Base-by-base conservation (phyloP, 805 yeast genomes). In the Barnettozyma pratensis region DNA sequence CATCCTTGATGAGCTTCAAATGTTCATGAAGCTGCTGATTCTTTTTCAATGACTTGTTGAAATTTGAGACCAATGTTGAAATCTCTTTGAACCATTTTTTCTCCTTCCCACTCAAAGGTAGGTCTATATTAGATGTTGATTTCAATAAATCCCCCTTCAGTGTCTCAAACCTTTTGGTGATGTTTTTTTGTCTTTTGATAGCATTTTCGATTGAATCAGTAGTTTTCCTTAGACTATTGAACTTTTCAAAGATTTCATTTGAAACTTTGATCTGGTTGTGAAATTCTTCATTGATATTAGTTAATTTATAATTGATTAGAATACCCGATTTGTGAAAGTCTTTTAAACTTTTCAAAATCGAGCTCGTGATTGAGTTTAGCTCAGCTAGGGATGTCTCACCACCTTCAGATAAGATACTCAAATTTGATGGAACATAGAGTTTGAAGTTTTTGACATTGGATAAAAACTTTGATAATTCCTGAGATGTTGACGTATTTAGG, bases 71-170 rank as follows among this genome's bases (percentile, higher is more conserved):
- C 28, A 64, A 65, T 10, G 52, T 55, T 40, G 63, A 66, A 7
- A 78, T 61, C 54, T 75, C 80, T 32, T 60, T 64, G 48, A 73
- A 67, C 80, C 81, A 79, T 28, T 54, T 60, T 45, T 63, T 61
- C 56, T 79, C 83, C 9, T 68, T 59, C 4, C 60, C 61, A 44
- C 72, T 67, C 32, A 77, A 54, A 0, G 72, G 67, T 12, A 61
- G 45, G 6, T 67, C 62, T 39, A 45, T 19, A 4, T 31, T 38
- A 14, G 43, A 28, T 6, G 39, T 50, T 52, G 50, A 31, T 41
- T 44, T 32, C 53, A 57, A 35, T 5, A 74, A 44, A 9, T 52
- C 62, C 4, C 61, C 55, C 7, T 59, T 55, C 11, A 76, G 49
- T 7, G 49, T 46, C 4, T 50, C 56, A 41, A 65, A 58, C 40